Conservation (phyloP, 257 asterid genomes). For the Catharanthus roseus region DNA sequence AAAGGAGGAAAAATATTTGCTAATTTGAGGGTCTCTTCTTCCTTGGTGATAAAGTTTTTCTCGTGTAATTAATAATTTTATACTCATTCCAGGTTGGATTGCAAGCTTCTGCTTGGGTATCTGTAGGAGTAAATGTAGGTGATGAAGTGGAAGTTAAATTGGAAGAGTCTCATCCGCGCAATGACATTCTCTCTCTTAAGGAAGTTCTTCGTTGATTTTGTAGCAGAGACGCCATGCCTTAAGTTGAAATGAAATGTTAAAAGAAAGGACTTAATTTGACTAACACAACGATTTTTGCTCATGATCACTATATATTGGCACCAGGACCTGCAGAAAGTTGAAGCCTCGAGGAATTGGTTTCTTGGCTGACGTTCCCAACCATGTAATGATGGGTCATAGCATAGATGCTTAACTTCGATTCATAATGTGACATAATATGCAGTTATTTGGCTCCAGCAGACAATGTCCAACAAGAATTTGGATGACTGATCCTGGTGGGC, state of each 20-base stretch:
- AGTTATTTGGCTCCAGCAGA: background rate
- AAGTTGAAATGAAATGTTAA: background rate
- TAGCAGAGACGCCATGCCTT: background rate
- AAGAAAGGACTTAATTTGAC: background rate
- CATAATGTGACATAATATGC: background rate
- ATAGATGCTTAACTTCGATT: background rate
- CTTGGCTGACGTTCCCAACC: constrained; percentile 4
- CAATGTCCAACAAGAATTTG: background rate
- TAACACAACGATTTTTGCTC: background rate
- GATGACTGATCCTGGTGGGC: background rate
- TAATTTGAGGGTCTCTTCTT: background rate
- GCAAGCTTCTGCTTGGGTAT: constrained; percentile 75
- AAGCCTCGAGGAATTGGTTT: background rate
- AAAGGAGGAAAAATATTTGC: background rate
- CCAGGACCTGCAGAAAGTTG: background rate
- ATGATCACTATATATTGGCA: background rate
- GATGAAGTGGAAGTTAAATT: constrained; percentile 73
- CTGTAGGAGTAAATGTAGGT: constrained; percentile 72
- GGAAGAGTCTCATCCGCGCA: constrained; percentile 89
- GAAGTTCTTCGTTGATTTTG: constrained; percentile 35
- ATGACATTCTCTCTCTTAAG: constrained; percentile 61
- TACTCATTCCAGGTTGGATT: constrained; percentile 61
- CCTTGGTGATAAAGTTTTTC: background rate
- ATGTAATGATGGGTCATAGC: background rate
- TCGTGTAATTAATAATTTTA: constrained; percentile 2